Percentiles rank a stretch among this genome's conserved stretches.
Conservation (phyloP, 1,284 basidiomycete species). For the Leccinum pallidistipes region DNA sequence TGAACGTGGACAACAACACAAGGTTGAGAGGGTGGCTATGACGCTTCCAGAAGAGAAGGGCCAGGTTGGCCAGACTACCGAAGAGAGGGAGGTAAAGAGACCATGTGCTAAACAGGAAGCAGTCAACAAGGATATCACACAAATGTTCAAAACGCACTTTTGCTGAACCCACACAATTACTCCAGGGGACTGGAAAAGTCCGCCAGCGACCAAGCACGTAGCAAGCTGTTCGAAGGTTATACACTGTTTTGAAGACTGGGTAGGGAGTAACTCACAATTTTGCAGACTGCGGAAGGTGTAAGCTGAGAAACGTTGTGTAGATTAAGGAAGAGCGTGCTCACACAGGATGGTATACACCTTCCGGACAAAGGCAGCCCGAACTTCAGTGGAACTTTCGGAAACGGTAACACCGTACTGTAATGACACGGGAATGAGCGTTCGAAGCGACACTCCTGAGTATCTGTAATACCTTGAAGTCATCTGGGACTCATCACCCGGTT, state of each 20-base stretch:
- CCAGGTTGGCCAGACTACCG: conserved; percentile 73
- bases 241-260: neutral
- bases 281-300: conserved; percentile 48
- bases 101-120: conserved; percentile 55
- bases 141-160: conserved; percentile 49
- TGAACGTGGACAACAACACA: conserved; percentile 75
- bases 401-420: conserved; percentile 75
- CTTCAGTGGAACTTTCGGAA: conserved; percentile 68
- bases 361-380: conserved; percentile 73
- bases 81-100: conserved; percentile 74
- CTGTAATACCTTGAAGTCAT: conserved; percentile 78
- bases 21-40: conserved; percentile 84
- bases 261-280: conserved; percentile 53
- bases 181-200: conserved; percentile 57
- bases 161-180: conserved; percentile 65
- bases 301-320: conserved; percentile 5
- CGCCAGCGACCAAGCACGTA: conserved; percentile 67
- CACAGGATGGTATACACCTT: conserved; percentile 82
- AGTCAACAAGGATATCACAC: conserved; percentile 2
- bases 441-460: neutral
- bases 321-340: conserved; percentile 42
- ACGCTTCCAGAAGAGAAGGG: conserved; percentile 84
- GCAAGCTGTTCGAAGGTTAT: conserved; percentile 48
- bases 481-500: conserved; percentile 63
- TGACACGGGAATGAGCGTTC: conserved; percentile 12